phyloP scores from a whole-genome alignment of 2,329 filamentous ascomycete genomes.

The Apiospora phragmitis region DNA sequence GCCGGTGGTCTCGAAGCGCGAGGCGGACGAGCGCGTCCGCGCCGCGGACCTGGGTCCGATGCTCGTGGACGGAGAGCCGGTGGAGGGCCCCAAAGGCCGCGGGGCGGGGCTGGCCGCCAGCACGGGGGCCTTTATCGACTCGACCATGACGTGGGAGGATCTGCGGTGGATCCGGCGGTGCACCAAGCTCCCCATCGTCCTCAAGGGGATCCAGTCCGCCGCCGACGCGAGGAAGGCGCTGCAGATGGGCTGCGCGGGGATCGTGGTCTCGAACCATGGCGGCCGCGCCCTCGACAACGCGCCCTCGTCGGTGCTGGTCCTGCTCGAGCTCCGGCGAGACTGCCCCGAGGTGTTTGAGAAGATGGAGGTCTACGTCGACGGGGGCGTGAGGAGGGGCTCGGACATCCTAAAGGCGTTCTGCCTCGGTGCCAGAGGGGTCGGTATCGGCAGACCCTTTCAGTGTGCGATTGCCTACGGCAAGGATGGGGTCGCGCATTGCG shows the following conservation, averaged over 20 bases:
- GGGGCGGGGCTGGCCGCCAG: slow-evolving; percentile 56
- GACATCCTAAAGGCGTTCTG: slow-evolving; percentile 69
- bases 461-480: slow-evolving; percentile 62
- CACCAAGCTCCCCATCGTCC: slow-evolving; percentile 55
- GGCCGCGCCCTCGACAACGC: slow-evolving; percentile 56
- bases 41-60: not conserved
- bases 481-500: slow-evolving; percentile 53
- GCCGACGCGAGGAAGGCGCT: slow-evolving; percentile 62
- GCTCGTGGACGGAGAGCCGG: slow-evolving; percentile 46
- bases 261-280: slow-evolving; percentile 71
- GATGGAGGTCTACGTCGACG: slow-evolving; percentile 65
- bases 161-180: slow-evolving; percentile 63
- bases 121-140: slow-evolving; percentile 59
- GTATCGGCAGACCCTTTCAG: slow-evolving; percentile 61
- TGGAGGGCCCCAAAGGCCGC: slow-evolving; percentile 51
- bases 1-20: slow-evolving; percentile 57
- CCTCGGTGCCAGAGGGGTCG: slow-evolving; percentile 63
- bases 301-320: slow-evolving; percentile 55
- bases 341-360: slow-evolving; percentile 60
- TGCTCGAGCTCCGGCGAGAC: slow-evolving; percentile 63
- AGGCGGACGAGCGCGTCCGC: slow-evolving; percentile 44
- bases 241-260: slow-evolving; percentile 63
- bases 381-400: slow-evolving; percentile 63
- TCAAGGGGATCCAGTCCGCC: slow-evolving; percentile 72
- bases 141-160: slow-evolving; percentile 62